A percentile compares a stretch with the other conserved stretches of the same genome.
These are phyloP conservation scores for Lachancea sp. DNA, from an alignment of 805 yeast genomes.

Conservation along the genomic window DNA sequence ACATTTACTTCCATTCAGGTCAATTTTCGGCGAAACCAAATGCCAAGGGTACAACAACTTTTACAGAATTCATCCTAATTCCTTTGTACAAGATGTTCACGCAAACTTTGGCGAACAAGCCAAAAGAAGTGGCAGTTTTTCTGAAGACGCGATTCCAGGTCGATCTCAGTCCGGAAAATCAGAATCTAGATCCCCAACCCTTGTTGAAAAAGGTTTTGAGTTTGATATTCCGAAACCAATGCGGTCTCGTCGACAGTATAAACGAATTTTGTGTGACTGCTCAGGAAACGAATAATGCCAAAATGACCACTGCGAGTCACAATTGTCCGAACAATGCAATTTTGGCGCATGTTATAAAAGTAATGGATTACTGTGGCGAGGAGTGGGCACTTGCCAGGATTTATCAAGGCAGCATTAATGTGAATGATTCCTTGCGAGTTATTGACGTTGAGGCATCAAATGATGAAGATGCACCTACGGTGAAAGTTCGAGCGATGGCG, in stretches of 20 bases:
- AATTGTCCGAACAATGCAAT: background rate
- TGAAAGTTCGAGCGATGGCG: conserved; percentile 38
- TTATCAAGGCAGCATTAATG: conserved; percentile 49
- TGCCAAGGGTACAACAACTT: conserved; percentile 35
- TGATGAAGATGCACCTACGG: conserved; percentile 45
- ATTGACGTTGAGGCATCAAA: conserved; percentile 27
- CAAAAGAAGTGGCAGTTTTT: conserved; percentile 37
- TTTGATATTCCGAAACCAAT: conserved; percentile 45
- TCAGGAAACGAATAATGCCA: conserved; percentile 24
- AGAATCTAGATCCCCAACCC: conserved; percentile 51
- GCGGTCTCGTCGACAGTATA: conserved; percentile 46
- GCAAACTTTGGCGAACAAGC: conserved; percentile 48
- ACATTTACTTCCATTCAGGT: conserved; percentile 43
- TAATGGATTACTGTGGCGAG: conserved; percentile 49
- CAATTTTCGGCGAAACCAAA: conserved; percentile 38
- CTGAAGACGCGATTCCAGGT: conserved; percentile 47
- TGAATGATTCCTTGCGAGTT: conserved; percentile 44
- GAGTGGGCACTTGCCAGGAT: conserved; percentile 55
- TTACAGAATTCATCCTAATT: conserved; percentile 58
- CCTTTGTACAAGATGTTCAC: conserved; percentile 77
- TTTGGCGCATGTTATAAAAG: conserved; percentile 51
- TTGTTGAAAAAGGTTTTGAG: conserved; percentile 50
- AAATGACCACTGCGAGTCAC: conserved; percentile 7
- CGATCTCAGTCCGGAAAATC: conserved; percentile 34
- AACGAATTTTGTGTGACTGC: conserved; percentile 27